phyloP scores from a whole-genome alignment of 352 stramenopile species.

The Globisporangium radiosum region DNA sequence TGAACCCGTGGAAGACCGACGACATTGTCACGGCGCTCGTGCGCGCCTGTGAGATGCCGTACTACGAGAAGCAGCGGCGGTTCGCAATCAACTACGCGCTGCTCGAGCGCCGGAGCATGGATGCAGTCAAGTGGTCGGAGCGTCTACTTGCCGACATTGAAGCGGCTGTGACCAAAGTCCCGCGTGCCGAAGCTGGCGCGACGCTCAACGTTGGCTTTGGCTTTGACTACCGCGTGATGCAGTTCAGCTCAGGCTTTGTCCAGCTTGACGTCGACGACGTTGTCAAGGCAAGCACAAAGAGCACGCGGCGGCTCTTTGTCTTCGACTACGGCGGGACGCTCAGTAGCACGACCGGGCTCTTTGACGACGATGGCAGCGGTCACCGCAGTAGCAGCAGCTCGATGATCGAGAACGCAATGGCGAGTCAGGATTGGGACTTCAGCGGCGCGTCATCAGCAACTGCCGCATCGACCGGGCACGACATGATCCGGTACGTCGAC shows the following conservation, averaged over 20 bases:
- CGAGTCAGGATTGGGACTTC: too few relatives aligned
- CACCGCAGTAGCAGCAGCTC: slow-evolving; percentile 3
- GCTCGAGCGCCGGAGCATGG: slow-evolving; percentile 54
- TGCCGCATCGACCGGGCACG: slow-evolving; percentile 7
- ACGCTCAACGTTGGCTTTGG: slow-evolving; percentile 91
- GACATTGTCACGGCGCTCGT: slow-evolving; percentile 70
- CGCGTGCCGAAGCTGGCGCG: slow-evolving; percentile 35
- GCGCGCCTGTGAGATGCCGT: slow-evolving; percentile 66
- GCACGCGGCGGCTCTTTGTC: slow-evolving; percentile 87
- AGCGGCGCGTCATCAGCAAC: too few relatives aligned
- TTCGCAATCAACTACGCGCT: slow-evolving; percentile 85
- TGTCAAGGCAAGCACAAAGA: slow-evolving; percentile 66
- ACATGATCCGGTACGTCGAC: slow-evolving; percentile 51
- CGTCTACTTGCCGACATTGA: slow-evolving; percentile 95
- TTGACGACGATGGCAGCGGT: slow-evolving; percentile 43
- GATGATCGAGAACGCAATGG: too few relatives aligned
- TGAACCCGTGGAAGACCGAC: slow-evolving; percentile 97
- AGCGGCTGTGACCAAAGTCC: slow-evolving; percentile 40
- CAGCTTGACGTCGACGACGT: slow-evolving; percentile 88
- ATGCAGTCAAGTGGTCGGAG: slow-evolving; percentile 89
- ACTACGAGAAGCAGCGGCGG: slow-evolving; percentile 67
- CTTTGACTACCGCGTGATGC: slow-evolving; percentile 93
- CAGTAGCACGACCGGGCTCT: slow-evolving; percentile 54
- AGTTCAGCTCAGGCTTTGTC: slow-evolving; percentile 93
- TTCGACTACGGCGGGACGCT: slow-evolving; percentile 98